Conservation (phyloP, 371 early-diverging fungal species). For the Mortierella sp. region DNA sequence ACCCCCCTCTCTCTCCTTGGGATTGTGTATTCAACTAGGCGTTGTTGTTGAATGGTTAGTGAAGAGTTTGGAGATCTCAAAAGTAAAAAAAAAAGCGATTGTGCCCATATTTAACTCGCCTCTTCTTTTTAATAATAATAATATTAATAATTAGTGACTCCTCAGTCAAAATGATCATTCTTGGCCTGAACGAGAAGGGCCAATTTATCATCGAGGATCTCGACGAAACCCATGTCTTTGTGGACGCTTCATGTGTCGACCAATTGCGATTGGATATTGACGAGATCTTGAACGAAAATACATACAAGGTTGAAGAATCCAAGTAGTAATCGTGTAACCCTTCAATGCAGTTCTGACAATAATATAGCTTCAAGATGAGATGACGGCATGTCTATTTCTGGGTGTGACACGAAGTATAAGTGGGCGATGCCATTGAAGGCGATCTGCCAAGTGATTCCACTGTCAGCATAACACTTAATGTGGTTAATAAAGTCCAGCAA, state of each 20-base stretch:
- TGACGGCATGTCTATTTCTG: no score
- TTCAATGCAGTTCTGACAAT: neutral
- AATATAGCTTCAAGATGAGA: no score
- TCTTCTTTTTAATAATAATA: neutral
- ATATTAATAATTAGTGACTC: slow-evolving; percentile 68
- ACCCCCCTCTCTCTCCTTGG: no score
- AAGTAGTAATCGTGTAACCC: slow-evolving; percentile 13
- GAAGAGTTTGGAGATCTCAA: no score
- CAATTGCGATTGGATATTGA: slow-evolving; percentile 78
- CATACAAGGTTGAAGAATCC: slow-evolving; percentile 67
- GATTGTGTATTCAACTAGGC: slow-evolving; percentile 6
- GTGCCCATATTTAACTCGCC: slow-evolving; percentile 4
- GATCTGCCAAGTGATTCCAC: no score
- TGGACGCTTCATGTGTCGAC: slow-evolving; percentile 75
- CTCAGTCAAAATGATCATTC: slow-evolving; percentile 85
- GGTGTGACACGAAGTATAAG: no score
- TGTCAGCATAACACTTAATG: no score
- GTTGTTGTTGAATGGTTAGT: slow-evolving; percentile 44
- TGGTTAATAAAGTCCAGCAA: no score
- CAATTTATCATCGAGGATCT: slow-evolving; percentile 90
- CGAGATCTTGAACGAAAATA: slow-evolving; percentile 82
- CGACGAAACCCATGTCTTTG: slow-evolving; percentile 89
- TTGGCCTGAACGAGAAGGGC: slow-evolving; percentile 77
- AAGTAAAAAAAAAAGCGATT: neutral
- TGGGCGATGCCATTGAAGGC: no score